Evolutionary conservation across 1,284 basidiomycete species (phyloP), one percentile per base, ranked within the genome.

Genomic region (Rhodotorula sp.): DNA sequence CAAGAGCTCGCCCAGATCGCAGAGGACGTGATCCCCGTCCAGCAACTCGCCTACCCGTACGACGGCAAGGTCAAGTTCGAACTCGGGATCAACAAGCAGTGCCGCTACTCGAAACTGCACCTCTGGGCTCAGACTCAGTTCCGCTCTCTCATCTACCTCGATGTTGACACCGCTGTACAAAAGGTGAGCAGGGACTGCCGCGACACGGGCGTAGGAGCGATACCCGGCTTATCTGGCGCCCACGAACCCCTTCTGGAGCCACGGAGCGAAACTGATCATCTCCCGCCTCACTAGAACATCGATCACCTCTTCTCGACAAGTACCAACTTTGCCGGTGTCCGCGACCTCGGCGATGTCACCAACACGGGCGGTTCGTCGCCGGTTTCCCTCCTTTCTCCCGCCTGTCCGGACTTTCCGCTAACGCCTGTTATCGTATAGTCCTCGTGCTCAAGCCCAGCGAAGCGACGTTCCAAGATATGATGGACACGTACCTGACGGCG

Each of bases 11-110:
- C 45, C 16, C 34, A 26, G 21, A 47, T 60, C 45, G 59, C 59
- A 45, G 59, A 60, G 45, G 59, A 60, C 19, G 59, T 60, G 16
- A 48, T 60, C 45, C 16, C 59, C 26, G 59, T 60, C 15, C 45
- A 38, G 16, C 59, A 60, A 19, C 59, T 60, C 59, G 59, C 59
- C 4, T 60, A 60, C 26, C 59, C 59, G 45, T 60, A 60, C 59
- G 59, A 60, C 45, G n/a, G 26, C 45, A 60, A 60, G 45, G 59
- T 60, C 59, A 60, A 60, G 59, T 47, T 60, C 26, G 59, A 60
- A 28, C 59, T 60, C 59, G 59, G 59, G 26, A 60, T 60, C 59
- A 60, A 60, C 59, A 60, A 60, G 59, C 59, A 60, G 59, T 60
- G 59, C 59, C 59, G 59, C 6, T 60, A 60, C 45, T 48, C 45